Evolutionary conservation across 148 eudicot species (phyloP), one percentile per base, ranked within the genome.

Genomic region (Silene latifolia): DNA sequence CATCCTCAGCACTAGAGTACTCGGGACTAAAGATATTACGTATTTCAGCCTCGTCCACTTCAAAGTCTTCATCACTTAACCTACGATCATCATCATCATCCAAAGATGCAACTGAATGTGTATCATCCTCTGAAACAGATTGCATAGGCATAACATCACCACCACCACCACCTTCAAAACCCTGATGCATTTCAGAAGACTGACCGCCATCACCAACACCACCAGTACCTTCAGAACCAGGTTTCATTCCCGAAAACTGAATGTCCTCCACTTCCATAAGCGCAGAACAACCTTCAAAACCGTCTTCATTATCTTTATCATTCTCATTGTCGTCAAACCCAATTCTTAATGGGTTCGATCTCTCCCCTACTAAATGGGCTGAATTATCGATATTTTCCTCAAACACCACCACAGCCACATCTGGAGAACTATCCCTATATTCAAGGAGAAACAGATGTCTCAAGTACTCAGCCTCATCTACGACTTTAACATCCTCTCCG

Each of bases 381-480:
- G 48, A 23, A 59, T 2, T 57, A 17, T 17, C 46, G 8, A 14
- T 7, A 35, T 32, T 5, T 18, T 3, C 51, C 42, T 29, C 51
- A 6, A 64, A 5, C 20, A 23, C 54, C 11, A 23, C 54, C 25
- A 44, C 11, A 12, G 2, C 8, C 53, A 44, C 27, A 67, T 8
- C 20, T 19, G 71, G 9, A 4, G 72, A 46, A 69, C n/a, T 21
- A 23, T 46, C 57, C 19, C 29, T 21, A 21, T 2, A 14, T 70
- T 53, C n/a, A 7, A 24, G 7, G 0, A 44, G 15, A 24, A 8
- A 6, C 21, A 51, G 39, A 12, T 10, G 61, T 24, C 61, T 70
- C 15, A 51, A 24, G 42, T 70, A 70, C 61, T 70, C 73, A 24
- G 42, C 42, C 25, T 70, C 61, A 70, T 51, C 61, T 32, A 70